These are phyloP conservation scores for Solanum rostratum DNA, from an alignment of 257 asterid genomes.

Conservation along the genomic window DNA sequence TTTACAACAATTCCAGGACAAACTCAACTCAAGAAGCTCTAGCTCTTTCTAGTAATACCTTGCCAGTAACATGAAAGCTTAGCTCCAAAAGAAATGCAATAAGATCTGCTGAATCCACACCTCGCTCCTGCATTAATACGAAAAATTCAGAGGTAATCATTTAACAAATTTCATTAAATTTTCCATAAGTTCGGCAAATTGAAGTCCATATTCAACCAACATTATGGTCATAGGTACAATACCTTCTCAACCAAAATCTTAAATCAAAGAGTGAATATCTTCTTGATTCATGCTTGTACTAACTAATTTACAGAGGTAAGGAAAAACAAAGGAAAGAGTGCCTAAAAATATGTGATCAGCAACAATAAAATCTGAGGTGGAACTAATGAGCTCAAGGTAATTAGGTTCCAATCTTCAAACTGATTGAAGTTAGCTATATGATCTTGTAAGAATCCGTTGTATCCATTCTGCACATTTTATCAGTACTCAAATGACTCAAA, in stretches of 20 bases:
- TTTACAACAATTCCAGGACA: neutral
- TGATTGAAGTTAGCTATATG: neutral
- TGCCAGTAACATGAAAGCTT: conserved; percentile 91
- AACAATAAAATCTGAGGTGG: neutral
- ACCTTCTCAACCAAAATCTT: neutral
- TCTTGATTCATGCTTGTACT: neutral
- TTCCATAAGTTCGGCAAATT: neutral
- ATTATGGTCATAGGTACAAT: neutral
- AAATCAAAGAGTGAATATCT: neutral
- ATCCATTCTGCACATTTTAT: neutral
- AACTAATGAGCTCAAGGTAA: neutral
- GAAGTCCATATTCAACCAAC: neutral
- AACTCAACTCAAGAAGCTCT: neutral
- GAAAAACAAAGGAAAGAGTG: neutral
- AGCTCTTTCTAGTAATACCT: conserved; percentile 33
- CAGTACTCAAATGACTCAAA: neutral
- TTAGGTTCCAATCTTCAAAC: neutral
- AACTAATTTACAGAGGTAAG: neutral
- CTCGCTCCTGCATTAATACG: conserved; percentile 57
- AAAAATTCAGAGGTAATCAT: neutral
- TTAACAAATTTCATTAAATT: neutral
- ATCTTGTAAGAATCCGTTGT: neutral
- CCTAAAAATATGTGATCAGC: neutral
- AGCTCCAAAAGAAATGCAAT: conserved; percentile 90
- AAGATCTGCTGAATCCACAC: conserved; percentile 90